Evolutionary conservation across 495 filamentous ascomycete genomes (phyloP), one percentile per base, ranked within the genome.

Genomic region (Daldinia concentrica): DNA sequence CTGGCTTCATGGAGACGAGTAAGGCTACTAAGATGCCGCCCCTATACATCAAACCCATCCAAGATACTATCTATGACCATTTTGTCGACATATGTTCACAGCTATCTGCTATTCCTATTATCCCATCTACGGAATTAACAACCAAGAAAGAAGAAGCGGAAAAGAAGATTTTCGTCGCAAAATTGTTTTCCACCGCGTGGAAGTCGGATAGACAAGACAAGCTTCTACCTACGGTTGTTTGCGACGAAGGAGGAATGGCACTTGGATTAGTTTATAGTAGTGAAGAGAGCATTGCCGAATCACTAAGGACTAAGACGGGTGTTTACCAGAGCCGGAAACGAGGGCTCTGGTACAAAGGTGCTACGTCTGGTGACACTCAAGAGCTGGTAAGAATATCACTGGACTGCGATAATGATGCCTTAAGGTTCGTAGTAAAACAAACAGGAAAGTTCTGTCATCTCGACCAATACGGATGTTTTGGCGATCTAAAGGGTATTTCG

Each of bases 301-400:
- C 93, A 24, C 76, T 99, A 51, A 89, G 88, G 66, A 96, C 93
- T 2, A 94, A 94, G 57, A 91, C 90, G 1, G 95, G 95, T 29
- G 95, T 98, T 26, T 99, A 99, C 77, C 93, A 97, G 79, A 97
- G 93, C 78, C 86, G 95, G 36, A 97, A 97, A 83, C 89, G 95
- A 6, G 94, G 95, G 2, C 80, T 99, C 26, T 99, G 95, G 95
- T 93, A 96, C 81, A 99, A 99, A 80, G 95, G 95, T 24, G 92
- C 94, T 36, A 93, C 90, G 8, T 97, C 94, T 58, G 96, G 95
- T 27, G 94, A 98, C 78, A 91, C 90, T 1, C 95, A 99, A 78
- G 90, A 98, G 77, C 82, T 99, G 58, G 85, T 98, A 24, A 88
- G 88, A 37, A 89, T 99, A 71, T 90, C 92, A 4, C 80, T 92